Conservation (phyloP, 306 rosid genomes). For the Gastrolobium bilobum region DNA sequence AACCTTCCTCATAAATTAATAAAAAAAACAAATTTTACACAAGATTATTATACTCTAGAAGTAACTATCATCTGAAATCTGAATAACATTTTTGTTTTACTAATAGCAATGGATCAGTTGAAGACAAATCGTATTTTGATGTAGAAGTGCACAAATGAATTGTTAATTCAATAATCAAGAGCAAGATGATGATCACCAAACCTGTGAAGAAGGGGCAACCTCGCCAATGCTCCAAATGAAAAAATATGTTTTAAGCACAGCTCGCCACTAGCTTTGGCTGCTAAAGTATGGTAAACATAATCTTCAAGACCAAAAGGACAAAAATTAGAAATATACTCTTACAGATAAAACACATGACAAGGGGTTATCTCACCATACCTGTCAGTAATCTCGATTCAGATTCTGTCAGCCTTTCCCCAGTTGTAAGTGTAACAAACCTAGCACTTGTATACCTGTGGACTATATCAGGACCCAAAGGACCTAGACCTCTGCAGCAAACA, state of each 20-base stretch:
- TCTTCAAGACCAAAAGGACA: constrained; percentile 63
- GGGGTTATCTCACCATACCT: constrained; percentile 58
- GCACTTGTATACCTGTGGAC: constrained; percentile 80
- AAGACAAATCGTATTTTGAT: neutral
- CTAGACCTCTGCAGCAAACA: constrained; percentile 78
- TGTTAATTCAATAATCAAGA: constrained; percentile 13
- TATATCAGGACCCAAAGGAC: constrained; percentile 95
- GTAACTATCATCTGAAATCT: constrained; percentile 30
- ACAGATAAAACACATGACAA: too few species aligned
- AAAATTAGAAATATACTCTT: constrained; percentile 45
- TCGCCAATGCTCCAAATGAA: constrained; percentile 89
- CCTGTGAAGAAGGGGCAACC: constrained; percentile 92
- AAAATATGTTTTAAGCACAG: constrained; percentile 88
- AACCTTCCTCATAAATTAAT: too few species aligned
- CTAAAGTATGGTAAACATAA: constrained; percentile 89
- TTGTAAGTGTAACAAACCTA: constrained; percentile 74
- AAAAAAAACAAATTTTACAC: neutral
- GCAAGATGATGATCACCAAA: constrained; percentile 49
- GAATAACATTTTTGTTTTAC: neutral
- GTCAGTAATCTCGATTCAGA: constrained; percentile 80
- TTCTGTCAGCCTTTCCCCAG: constrained; percentile 71
- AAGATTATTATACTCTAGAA: neutral
- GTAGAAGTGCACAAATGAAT: constrained; percentile 21
- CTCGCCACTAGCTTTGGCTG: constrained; percentile 97
- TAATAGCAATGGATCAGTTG: constrained; percentile 27